Conservation (phyloP, 2,329 filamentous ascomycete genomes). For the Allantophomopsis lycopodina region DNA sequence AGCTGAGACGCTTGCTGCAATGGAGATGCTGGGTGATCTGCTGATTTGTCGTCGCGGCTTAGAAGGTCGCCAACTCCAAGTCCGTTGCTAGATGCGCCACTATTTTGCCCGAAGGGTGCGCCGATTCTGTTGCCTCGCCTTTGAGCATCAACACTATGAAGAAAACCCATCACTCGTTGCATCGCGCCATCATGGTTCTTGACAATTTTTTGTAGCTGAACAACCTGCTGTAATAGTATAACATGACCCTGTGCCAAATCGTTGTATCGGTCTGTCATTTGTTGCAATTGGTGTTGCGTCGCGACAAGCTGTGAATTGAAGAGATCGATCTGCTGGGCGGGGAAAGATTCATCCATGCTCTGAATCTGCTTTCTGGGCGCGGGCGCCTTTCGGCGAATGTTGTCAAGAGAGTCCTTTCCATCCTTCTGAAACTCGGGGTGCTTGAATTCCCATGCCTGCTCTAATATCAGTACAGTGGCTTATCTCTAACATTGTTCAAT, state of each 20-base stretch:
- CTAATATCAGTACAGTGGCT: no score
- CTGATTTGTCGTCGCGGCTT: not conserved
- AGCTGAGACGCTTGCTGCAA: conserved; percentile 55
- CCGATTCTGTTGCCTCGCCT: conserved; percentile 42
- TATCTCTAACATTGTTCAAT: conserved; percentile 15
- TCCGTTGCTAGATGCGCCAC: conserved; percentile 22
- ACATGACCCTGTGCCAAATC: conserved; percentile 57
- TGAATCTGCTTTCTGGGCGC: conserved; percentile 65
- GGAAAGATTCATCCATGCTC: conserved; percentile 56
- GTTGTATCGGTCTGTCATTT: conserved; percentile 71
- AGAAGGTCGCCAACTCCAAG: conserved; percentile 5
- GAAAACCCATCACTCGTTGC: conserved; percentile 55
- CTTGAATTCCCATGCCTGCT: conserved; percentile 86
- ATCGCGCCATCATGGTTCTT: conserved; percentile 60
- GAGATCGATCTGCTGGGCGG: conserved; percentile 77
- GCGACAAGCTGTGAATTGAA: conserved; percentile 80
- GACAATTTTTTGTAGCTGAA: conserved; percentile 45
- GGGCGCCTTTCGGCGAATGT: conserved; percentile 89
- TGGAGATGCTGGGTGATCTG: conserved; percentile 49
- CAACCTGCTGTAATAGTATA: conserved; percentile 45
- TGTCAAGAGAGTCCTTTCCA: conserved; percentile 92
- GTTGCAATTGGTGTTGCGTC: conserved; percentile 84
- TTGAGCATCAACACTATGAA: conserved; percentile 51
- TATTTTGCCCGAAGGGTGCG: conserved; percentile 24
- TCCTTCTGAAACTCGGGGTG: conserved; percentile 93